These are phyloP conservation scores for Tricholoma terreum DNA, from an alignment of 768 basidiomycete species.

Conservation along the genomic window DNA sequence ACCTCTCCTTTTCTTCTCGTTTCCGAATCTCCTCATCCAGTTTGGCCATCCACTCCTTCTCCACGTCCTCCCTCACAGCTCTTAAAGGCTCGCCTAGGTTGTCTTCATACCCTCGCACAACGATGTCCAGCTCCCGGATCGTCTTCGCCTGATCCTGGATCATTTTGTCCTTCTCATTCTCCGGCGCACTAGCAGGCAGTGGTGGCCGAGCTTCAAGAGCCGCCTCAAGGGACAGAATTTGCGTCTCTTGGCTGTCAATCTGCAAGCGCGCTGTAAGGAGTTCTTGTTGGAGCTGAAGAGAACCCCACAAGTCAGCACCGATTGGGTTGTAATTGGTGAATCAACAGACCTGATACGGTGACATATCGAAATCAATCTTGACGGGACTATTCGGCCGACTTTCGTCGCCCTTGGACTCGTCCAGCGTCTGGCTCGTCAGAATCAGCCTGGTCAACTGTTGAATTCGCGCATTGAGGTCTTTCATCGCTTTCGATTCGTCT, in stretches of 20 bases:
- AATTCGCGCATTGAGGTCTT: conserved; percentile 75
- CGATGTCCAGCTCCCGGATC: conserved; percentile 74
- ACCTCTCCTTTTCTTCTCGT: conserved; percentile 67
- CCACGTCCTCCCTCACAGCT: conserved; percentile 67
- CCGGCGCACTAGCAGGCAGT: conserved; percentile 60
- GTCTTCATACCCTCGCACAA: conserved; percentile 68
- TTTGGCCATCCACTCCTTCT: conserved; percentile 65
- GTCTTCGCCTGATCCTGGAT: conserved; percentile 72
- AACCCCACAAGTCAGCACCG: not conserved
- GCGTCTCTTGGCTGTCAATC: conserved; percentile 75
- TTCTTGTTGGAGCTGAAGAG: conserved; percentile 76
- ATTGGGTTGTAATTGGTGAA: not conserved
- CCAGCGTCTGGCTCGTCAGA: conserved; percentile 81
- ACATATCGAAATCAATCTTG: conserved; percentile 89
- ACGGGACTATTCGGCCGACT: conserved; percentile 78
- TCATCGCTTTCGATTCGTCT: conserved; percentile 83
- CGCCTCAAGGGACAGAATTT: conserved; percentile 81
- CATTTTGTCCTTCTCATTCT: conserved; percentile 72
- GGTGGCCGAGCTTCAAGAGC: conserved; percentile 70
- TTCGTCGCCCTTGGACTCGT: conserved; percentile 63
- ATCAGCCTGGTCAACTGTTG: conserved; percentile 83
- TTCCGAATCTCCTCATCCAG: conserved; percentile 55
- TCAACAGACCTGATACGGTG: conserved; percentile 69
- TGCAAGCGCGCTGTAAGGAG: conserved; percentile 75
- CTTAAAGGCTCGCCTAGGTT: conserved; percentile 68